These are phyloP conservation scores for Hypomontagnella monticulosa DNA, from an alignment of 495 filamentous ascomycete genomes.

Conservation along the genomic window DNA sequence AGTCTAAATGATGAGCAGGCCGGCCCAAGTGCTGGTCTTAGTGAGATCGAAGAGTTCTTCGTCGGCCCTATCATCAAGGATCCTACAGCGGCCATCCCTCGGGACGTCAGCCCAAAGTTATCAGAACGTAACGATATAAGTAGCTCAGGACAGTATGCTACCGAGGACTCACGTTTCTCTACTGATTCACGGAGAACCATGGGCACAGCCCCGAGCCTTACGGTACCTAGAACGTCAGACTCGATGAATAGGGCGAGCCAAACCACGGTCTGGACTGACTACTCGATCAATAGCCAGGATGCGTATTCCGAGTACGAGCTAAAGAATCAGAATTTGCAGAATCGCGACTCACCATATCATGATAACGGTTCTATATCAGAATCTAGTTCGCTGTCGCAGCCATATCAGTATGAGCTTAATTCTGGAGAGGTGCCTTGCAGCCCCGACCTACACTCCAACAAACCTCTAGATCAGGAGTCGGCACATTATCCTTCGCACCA, in stretches of 20 bases:
- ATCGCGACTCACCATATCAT: slow-evolving; percentile 36
- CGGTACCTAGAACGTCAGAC: slow-evolving; percentile 54
- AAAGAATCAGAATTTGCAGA: slow-evolving; percentile 40
- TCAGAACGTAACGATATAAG: slow-evolving; percentile 23
- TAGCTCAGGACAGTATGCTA: slow-evolving; percentile 12
- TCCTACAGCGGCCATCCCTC: slow-evolving; percentile 22
- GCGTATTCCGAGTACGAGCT: slow-evolving; percentile 45
- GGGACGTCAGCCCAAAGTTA: slow-evolving; percentile 16
- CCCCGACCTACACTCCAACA: slow-evolving; percentile 33
- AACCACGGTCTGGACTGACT: slow-evolving; percentile 65
- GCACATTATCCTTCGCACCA: slow-evolving; percentile 15
- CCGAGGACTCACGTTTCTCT: slow-evolving; percentile 41
- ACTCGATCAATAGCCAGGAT: slow-evolving; percentile 60
- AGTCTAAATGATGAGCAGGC: slow-evolving; percentile 29
- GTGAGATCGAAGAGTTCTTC: slow-evolving; percentile 43
- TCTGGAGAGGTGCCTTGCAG: slow-evolving; percentile 32
- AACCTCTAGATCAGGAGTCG: slow-evolving; percentile 31
- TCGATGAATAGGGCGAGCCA: slow-evolving; percentile 61
- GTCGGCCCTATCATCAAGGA: slow-evolving; percentile 42
- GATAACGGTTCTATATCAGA: slow-evolving; percentile 43
- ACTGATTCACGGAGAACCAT: slow-evolving; percentile 42
- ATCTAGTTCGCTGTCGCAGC: slow-evolving; percentile 43
- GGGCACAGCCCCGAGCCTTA: slow-evolving; percentile 46
- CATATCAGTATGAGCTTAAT: slow-evolving; percentile 37
- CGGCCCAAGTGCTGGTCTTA: slow-evolving; percentile 39